Percentiles rank a stretch among this genome's conserved stretches.
Evolutionary conservation across 169 alveolate genomes (phyloP).

Genomic region (Eimeria acervulina): DNA sequence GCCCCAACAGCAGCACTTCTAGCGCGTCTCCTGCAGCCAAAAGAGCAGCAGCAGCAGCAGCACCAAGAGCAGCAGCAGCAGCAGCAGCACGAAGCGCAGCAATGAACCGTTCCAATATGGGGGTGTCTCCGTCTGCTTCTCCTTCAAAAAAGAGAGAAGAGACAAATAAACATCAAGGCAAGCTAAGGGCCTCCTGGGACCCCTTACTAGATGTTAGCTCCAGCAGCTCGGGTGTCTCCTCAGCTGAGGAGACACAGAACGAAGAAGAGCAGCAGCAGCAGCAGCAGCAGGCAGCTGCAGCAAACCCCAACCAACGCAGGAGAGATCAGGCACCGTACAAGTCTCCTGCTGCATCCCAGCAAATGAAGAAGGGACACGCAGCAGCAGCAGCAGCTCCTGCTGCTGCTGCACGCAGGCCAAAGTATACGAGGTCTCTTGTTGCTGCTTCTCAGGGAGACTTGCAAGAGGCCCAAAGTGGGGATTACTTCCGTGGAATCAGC

Average conservation of each 20-base stretch:
- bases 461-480: background rate
- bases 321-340: background rate
- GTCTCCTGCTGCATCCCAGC: background rate
- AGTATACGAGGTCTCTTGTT: background rate
- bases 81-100: background rate
- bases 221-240: constrained; percentile 52
- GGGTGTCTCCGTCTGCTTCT: background rate
- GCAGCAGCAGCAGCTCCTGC: constrained; percentile 13
- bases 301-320: no score
- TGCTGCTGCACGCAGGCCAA: background rate
- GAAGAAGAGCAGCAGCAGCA: no score
- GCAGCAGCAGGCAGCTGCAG: no score
- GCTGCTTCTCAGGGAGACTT: background rate
- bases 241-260: background rate
- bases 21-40: background rate
- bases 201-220: background rate
- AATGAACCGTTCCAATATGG: background rate
- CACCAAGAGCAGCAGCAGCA: constrained; percentile 10
- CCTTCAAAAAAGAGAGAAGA: background rate
- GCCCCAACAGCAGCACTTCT: background rate
- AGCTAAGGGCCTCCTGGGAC: constrained; percentile 19
- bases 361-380: no score
- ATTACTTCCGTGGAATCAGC: background rate
- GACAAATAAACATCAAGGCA: background rate
- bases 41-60: background rate